Conservation (phyloP, 2,329 filamentous ascomycete genomes). For the Fusarium sp. region DNA sequence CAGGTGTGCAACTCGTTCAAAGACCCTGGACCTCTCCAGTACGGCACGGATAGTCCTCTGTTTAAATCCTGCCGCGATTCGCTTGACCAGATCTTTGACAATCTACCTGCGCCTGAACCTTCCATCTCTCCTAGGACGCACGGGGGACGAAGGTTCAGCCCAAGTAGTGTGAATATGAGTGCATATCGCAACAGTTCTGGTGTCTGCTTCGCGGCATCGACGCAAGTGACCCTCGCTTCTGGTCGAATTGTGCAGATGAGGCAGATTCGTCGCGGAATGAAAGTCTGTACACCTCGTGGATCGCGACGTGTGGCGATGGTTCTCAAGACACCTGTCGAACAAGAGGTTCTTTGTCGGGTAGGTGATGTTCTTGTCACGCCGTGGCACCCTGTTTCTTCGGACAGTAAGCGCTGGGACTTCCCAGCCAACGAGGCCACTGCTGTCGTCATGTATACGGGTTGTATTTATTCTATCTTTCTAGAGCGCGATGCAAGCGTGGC, state of each 20-base stretch:
- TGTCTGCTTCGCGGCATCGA: constrained; percentile 67
- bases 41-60: constrained; percentile 63
- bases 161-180: constrained; percentile 53
- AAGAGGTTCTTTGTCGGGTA: constrained; percentile 59
- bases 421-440: constrained; percentile 55
- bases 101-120: constrained; percentile 59
- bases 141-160: background rate
- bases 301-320: constrained; percentile 62
- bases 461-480: constrained; percentile 69
- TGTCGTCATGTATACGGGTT: constrained; percentile 60
- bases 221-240: constrained; percentile 59
- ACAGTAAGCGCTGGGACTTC: constrained; percentile 60
- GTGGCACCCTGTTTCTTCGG: constrained; percentile 67
- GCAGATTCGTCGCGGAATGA: constrained; percentile 59
- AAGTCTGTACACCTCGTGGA: constrained; percentile 64
- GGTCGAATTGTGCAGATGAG: constrained; percentile 57
- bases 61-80: constrained; percentile 63
- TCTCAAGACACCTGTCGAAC: constrained; percentile 61
- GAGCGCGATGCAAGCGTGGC: constrained; percentile 57
- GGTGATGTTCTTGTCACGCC: constrained; percentile 65
- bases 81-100: constrained; percentile 64
- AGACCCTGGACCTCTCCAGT: constrained; percentile 68
- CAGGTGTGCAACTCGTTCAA: constrained; percentile 74
- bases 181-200: constrained; percentile 57
- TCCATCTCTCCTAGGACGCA: constrained; percentile 38